Base-by-base conservation (phyloP, 495 filamentous ascomycete species). In the Penicillium arizonense region DNA sequence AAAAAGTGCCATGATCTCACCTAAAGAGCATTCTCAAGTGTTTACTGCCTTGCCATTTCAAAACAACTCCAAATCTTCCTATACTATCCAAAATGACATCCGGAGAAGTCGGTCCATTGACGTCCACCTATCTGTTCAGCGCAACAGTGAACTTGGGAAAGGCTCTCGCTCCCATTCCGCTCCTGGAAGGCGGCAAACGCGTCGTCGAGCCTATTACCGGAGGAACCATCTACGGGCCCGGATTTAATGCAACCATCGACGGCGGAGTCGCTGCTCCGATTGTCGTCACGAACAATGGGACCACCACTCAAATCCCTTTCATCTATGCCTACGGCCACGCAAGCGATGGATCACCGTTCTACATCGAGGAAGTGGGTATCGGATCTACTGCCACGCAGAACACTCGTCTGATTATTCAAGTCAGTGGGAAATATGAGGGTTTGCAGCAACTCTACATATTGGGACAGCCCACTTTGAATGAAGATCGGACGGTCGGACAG, bases 191-290 rank as follows among this genome's bases (percentile, higher is more conserved):
- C 21, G 51, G 51, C 33, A 38, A 26, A 30, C 52, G 52, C 45
- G 28, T 55, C 3, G 45, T 55, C 35, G 52, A 55, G 35, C 43
- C 52, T 28, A 47, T 50, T 24, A 55, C 45, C 36, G 44, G 44
- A 21, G 52, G 52, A 23, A 23, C 11, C 14, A 50, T 55, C 44
- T 55, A 40, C 13, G 52, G 52, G 10, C 52, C 52, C 12, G 44
- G 45, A 18, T 49, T 55, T 37, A 55, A 55, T 34, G 52, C 52
- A 18, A 55, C 52, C 14, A 49, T 55, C 0, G 37, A 43, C 14
- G 52, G 52, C 10, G 52, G 52, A n/a, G 30, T 55, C 45, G 52
- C 52, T 18, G 47, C 47, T 44, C 48, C 53, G 14, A 40, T 45
- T 8, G 14, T 56, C 40, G 33, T 56, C 36, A 33, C 35, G 38